A percentile compares a stretch with the other conserved stretches of the same genome.
Conservation (phyloP, 2,329 filamentous ascomycete genomes). For the Achaetomium macrosporum region DNA sequence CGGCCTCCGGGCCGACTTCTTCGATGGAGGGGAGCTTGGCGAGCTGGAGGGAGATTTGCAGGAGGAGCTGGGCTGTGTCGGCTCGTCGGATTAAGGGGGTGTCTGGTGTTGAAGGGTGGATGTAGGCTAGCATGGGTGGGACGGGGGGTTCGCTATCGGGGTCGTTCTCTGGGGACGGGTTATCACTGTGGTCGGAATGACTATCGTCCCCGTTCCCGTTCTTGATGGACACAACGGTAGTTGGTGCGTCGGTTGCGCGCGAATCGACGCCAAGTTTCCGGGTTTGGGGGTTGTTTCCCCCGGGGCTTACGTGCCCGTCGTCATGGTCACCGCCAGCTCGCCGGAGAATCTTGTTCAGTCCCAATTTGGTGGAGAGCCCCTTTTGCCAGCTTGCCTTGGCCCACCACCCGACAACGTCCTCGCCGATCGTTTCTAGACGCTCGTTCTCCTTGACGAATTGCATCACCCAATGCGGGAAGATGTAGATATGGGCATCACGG, state of each 20-base stretch:
- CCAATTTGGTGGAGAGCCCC: constrained; percentile 71
- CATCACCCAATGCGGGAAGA: constrained; percentile 87
- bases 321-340: constrained; percentile 12
- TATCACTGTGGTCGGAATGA: background rate
- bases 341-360: constrained; percentile 59
- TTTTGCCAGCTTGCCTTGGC: constrained; percentile 89
- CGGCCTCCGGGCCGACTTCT: constrained; percentile 50
- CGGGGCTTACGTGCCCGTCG: constrained; percentile 6
- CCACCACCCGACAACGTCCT: constrained; percentile 93
- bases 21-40: constrained; percentile 74
- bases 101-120: constrained; percentile 55
- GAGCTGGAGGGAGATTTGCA: constrained; percentile 75
- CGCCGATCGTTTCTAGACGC: constrained; percentile 77
- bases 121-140: constrained; percentile 74
- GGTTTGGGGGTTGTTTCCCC: background rate
- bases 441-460: constrained; percentile 77
- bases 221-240: constrained; percentile 17
- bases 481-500: constrained; percentile 88
- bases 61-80: constrained; percentile 76
- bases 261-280: constrained; percentile 8
- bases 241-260: constrained; percentile 8
- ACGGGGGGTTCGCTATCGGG: constrained; percentile 32
- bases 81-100: constrained; percentile 73
- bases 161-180: background rate
- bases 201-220: constrained; percentile 18